Percentiles rank a stretch among this genome's conserved stretches.
These are phyloP conservation scores for Conoideocrella luteorostrata DNA, from an alignment of 2,329 filamentous ascomycete genomes.

Conservation along the genomic window DNA sequence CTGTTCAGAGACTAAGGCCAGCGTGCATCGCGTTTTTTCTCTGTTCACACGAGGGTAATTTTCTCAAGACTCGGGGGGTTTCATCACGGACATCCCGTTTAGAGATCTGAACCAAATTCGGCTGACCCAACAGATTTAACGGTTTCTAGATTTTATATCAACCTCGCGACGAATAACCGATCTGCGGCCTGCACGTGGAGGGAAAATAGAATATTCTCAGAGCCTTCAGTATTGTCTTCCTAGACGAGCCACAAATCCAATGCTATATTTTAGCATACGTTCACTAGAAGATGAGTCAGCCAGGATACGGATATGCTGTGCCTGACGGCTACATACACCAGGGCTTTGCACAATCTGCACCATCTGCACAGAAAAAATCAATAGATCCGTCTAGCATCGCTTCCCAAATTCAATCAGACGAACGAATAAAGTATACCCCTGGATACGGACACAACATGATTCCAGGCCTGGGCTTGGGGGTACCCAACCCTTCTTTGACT, in stretches of 20 bases:
- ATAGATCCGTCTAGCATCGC: conserved; percentile 6
- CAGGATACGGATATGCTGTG: conserved; percentile 20
- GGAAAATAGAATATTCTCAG: too few species aligned
- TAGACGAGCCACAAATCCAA: neutral
- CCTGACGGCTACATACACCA: conserved; percentile 17
- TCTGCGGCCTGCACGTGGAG: too few species aligned
- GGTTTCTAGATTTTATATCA: too few species aligned
- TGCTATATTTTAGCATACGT: neutral
- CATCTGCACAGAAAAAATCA: conserved; percentile 11
- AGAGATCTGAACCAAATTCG: too few species aligned
- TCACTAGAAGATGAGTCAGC: conserved; percentile 22
- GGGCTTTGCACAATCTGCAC: conserved; percentile 13
- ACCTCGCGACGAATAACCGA: too few species aligned
- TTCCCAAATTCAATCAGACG: neutral
- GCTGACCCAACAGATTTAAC: too few species aligned
- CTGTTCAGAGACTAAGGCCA: too few species aligned
- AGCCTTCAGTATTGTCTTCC: too few species aligned
- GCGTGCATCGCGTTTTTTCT: too few species aligned
- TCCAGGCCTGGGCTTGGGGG: conserved; percentile 27
- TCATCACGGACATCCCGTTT: too few species aligned
- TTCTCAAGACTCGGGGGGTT: too few species aligned
- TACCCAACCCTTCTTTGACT: conserved; percentile 12
- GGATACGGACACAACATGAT: conserved; percentile 19
- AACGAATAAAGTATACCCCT: conserved; percentile 19
- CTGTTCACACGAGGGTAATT: too few species aligned